phyloP scores from a whole-genome alignment of 257 asterid genomes.

The Ehretia macrophylla region DNA sequence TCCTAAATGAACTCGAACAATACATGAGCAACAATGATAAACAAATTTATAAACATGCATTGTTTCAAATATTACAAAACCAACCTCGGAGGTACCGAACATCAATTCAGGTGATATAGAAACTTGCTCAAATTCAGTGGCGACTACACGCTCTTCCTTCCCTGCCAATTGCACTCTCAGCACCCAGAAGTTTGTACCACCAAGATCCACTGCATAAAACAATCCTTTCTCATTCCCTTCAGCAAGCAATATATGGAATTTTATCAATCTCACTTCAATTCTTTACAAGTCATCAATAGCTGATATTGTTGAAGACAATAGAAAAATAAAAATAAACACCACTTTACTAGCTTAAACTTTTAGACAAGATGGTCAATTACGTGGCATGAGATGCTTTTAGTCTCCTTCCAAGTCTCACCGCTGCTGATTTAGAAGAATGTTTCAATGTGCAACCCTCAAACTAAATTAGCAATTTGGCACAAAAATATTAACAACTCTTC shows the following conservation, averaged over 20 bases:
- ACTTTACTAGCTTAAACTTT: no score
- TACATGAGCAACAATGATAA: background rate
- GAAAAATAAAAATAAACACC: no score
- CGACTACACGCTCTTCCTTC: constrained; percentile 51
- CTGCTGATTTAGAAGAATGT: no score
- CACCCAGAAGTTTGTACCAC: constrained; percentile 83
- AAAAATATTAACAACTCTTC: no score
- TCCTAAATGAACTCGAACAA: no score
- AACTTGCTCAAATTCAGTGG: constrained; percentile 67
- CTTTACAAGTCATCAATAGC: background rate
- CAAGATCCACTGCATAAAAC: constrained; percentile 81
- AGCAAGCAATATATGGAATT: background rate
- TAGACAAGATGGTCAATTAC: no score
- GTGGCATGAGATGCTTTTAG: no score
- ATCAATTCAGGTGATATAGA: constrained; percentile 59
- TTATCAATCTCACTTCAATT: constrained; percentile 5
- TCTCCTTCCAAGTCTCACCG: no score
- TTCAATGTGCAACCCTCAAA: no score
- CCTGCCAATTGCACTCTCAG: constrained; percentile 79
- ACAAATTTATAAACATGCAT: background rate
- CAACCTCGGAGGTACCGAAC: constrained; percentile 63
- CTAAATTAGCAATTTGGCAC: no score
- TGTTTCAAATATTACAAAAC: background rate
- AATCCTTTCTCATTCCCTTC: constrained; percentile 69
- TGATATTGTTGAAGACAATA: background rate